Base-by-base conservation (phyloP, 2,329 filamentous ascomycete species). In the Talaromyces sp. region DNA sequence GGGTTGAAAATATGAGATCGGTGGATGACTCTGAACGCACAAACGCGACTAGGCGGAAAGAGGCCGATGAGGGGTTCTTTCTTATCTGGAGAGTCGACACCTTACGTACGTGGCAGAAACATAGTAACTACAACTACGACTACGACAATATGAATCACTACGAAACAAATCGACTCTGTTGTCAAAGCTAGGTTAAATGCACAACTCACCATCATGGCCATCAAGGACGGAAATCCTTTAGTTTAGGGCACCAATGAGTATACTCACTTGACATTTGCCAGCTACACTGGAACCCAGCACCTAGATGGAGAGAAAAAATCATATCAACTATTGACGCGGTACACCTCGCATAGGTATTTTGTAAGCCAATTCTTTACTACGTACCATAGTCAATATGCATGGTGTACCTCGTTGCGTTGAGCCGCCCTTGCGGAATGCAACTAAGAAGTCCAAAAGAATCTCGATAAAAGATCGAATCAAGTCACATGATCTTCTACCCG, bases 41-140 rank as follows among this genome's bases (percentile, higher is more conserved):
- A 48, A 48, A 48, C 43, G 43, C 43, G 43, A 17, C 22, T 46
- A 35, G 45, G 45, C 45, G 45, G 45, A 48, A 48, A 48, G 45
- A 48, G 25, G 43, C 43, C 43, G 43, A 46, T 48, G 45, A 48
- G 45, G 45, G 45, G 45, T 21, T 35, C 25, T 48, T 9, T 28
- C 45, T 48, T 48, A 48, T 48, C 45, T 19, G 13, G 28, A 35
- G 8, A 7, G n/a, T 48, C 11, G 45, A 48, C 25, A 35, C 45
- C 45, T 48, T 19, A 48, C 28, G 13, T n/a, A 48, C 33, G 28
- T 48, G 45, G 45, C 45, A 48, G 17, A 10, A 48, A 48, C 45
- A 9, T 48, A 3, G 25, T n/a, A n/a, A 28, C 25, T 28, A 7
- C 45, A 19, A 7, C 43, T 21, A 25, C 21, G n/a, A 19, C n/a